Evolutionary conservation across 352 stramenopile species (phyloP), one percentile per base, ranked within the genome.

Genomic region (Pseudoperonospora humuli): DNA sequence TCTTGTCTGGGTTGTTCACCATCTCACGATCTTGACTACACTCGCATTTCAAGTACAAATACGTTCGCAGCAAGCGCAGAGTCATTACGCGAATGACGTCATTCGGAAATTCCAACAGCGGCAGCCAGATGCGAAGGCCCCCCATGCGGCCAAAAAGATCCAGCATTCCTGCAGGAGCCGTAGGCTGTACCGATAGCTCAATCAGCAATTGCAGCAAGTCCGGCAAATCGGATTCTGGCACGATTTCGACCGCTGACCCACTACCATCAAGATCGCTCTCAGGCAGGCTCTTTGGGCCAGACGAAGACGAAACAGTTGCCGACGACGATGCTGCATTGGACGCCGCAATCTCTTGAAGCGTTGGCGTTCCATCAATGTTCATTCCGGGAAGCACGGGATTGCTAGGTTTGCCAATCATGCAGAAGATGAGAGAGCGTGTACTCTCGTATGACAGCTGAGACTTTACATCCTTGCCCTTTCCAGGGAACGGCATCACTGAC

Each of bases 371-470:
- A 50, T 86, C 75, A 33, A 76, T 70, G 19, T 80, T 78, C 37
- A 78, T 61, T 38, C 67, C 67, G 11, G 67, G 65, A 13, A 79
- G 64, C 68, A 82, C 84, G 10, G 72, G 70, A 20, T 84, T 82
- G 23, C 75, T 85, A 23, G 76, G 68, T 34, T 92, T 92, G 5
- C 79, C 76, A 39, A 92, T 86, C 79, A 92, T 92, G 45, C 79
- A 86, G 43, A 87, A 92, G 15, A 92, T 86, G 21, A 92, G 56
- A 18, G 75, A 77, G 1, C 75, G 65, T n/a, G 77, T 88, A 41
- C 71, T 86, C 48, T 89, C 79, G 27, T 86, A 92, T 11, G 79
- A 92, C 7, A 92, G 37, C 51, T 86, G 76, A 17, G 74, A 80
- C 53, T 86, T 82, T 3, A 72, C 54, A 31, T 85, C 72, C 20